Percentiles rank a stretch among this genome's conserved stretches.
Evolutionary conservation across 345 rosid species (phyloP).

Genomic region (Arabidopsis suecica): DNA sequence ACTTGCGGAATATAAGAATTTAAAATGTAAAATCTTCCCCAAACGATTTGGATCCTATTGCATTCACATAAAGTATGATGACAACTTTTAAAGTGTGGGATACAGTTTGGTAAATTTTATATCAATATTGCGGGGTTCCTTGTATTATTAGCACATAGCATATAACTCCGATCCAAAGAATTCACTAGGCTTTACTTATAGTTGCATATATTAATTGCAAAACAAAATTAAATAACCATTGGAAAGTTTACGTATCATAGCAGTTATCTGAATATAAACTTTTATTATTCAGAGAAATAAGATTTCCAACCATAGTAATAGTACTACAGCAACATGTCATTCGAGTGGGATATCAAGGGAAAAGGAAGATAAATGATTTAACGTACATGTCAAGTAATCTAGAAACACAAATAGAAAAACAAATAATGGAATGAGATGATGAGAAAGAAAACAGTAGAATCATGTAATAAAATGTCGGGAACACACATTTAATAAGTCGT

Average conservation of each 20-base stretch:
- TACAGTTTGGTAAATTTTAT: not conserved
- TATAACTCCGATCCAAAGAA: not conserved
- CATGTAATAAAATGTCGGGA: not conserved
- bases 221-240: not conserved
- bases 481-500: conserved; percentile 3
- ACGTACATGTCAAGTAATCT: conserved; percentile 16
- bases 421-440: conserved; percentile 1
- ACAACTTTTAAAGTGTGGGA: not conserved
- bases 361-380: conserved; percentile 21
- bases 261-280: conserved; percentile 14
- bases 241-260: conserved; percentile 29
- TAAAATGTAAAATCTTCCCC: not conserved
- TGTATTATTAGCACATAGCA: not conserved
- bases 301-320: conserved; percentile 24
- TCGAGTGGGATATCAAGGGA: conserved; percentile 8
- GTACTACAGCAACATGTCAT: conserved; percentile 18
- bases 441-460: not conserved
- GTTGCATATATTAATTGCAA: not conserved
- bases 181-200: not conserved
- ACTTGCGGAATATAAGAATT: not conserved
- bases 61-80: not conserved
- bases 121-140: not conserved
- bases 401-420: conserved; percentile 16
- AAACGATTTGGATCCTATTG: not conserved
- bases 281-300: conserved; percentile 13